Evolutionary conservation across 2,329 filamentous ascomycete genomes (phyloP).

Genomic region (Talaromyces islandicus): DNA sequence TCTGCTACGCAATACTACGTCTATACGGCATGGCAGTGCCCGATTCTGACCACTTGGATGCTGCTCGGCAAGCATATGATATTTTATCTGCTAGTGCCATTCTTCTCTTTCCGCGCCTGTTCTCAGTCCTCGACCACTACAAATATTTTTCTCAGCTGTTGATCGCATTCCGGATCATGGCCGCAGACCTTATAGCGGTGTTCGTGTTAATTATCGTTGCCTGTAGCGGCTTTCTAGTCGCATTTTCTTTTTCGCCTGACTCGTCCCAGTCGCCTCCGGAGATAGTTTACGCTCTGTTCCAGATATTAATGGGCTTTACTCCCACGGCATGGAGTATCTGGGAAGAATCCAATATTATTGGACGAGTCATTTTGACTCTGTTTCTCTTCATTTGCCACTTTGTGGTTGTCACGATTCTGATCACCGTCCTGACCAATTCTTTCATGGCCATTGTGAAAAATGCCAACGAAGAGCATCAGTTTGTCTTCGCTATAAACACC

Average conservation of each 20-base stretch:
- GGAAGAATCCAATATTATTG: constrained; percentile 75
- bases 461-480: constrained; percentile 85
- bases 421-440: constrained; percentile 92
- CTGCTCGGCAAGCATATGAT: constrained; percentile 85
- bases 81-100: constrained; percentile 89
- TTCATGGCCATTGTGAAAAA: constrained; percentile 95
- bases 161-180: constrained; percentile 92
- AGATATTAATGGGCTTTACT: constrained; percentile 92
- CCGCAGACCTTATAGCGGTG: constrained; percentile 78
- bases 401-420: constrained; percentile 85
- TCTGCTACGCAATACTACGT: constrained; percentile 84
- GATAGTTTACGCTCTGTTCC: constrained; percentile 86
- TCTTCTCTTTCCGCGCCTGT: constrained; percentile 80
- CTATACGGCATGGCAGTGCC: constrained; percentile 81
- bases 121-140: constrained; percentile 90
- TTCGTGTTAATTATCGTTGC: constrained; percentile 77
- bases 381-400: constrained; percentile 96
- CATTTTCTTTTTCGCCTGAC: constrained; percentile 77
- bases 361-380: constrained; percentile 66
- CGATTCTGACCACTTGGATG: constrained; percentile 59
- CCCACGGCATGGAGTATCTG: constrained; percentile 89
- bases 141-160: constrained; percentile 92
- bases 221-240: constrained; percentile 93
- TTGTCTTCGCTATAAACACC: constrained; percentile 91
- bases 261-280: constrained; percentile 63